phyloP scores from a whole-genome alignment of 345 rosid genomes.

The Isatis tinctoria region DNA sequence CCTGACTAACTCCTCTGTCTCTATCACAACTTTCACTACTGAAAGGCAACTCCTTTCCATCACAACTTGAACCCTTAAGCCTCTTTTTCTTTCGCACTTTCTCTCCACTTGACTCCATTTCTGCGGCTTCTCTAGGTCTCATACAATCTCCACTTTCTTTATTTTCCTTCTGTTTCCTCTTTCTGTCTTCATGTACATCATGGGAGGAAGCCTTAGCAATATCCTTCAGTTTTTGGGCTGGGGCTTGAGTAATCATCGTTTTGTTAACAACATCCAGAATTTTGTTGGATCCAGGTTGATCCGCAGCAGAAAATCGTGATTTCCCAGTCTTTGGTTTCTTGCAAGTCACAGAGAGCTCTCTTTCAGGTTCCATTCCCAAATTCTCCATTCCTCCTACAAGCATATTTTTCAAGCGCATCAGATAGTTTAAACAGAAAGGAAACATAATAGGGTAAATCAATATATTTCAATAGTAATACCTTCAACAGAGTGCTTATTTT shows the following conservation, averaged over 20 bases:
- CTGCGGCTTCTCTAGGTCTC: conserved; percentile 27
- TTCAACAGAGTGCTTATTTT: conserved; percentile 50
- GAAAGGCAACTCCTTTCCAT: conserved; percentile 53
- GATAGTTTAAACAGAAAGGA: conserved; percentile 13
- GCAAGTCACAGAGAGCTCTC: conserved; percentile 43
- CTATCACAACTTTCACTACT: conserved; percentile 46
- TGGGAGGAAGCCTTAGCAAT: conserved; percentile 25
- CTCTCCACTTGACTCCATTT: conserved; percentile 48
- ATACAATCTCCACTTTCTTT: conserved; percentile 32
- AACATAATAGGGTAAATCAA: neutral
- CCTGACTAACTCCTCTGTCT: conserved; percentile 46
- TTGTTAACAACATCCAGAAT: conserved; percentile 37
- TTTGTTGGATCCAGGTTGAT: conserved; percentile 38
- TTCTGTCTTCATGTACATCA: conserved; percentile 40
- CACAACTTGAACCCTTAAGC: conserved; percentile 50
- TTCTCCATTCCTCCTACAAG: conserved; percentile 49
- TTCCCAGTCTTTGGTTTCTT: conserved; percentile 62
- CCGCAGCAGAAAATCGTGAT: conserved; percentile 34
- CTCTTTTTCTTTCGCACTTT: conserved; percentile 55
- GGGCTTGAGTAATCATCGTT: conserved; percentile 32
- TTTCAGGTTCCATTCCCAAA: conserved; percentile 53
- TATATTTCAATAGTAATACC: conserved; percentile 47
- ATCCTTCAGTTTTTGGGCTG: conserved; percentile 38
- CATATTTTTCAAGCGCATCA: conserved; percentile 18
- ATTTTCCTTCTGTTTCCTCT: conserved; percentile 58